Base-by-base conservation (phyloP, 1,284 basidiomycete genomes). In the Puccinia triticina region DNA sequence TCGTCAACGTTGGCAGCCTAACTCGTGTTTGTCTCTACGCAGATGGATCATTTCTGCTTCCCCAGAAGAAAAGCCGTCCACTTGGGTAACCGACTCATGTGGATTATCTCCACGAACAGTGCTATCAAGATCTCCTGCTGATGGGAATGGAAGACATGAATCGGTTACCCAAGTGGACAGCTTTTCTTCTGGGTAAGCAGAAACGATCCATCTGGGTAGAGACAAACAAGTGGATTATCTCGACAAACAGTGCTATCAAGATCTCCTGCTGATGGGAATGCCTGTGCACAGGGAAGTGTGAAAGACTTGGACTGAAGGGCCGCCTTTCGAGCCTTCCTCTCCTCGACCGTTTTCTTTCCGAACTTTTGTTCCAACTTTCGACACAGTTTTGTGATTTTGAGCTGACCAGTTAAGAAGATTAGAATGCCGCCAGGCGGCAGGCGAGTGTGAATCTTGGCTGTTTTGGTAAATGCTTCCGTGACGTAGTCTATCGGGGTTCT, bases 401-500 rank as follows among this genome's bases (percentile, higher is more conserved):
- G 90, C 87, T 93, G 92, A n/a, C 92, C 92, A 0, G 92, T 93
- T 84, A 93, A 88, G 87, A 93, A 93, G 50, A 93, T 90, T 61
- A 93, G 88, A 23, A 93, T 90, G 0, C 92, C 92, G 2, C 92
- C 92, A 0, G 90, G 89, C 0, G 92, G 92, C 7, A 93, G 87
- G 7, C 92, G 89, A 8, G 91, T 88, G 85, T 93, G 92, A 82
- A 93, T 92, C 87, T 93, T 97, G 84, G 90, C 89, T 1, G 94
- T 90, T 88, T 99, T 99, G 86, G 92, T 94, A 85, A 95, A 91
- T 0, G 95, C 93, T 87, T 98, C 95, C 4, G 90, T 90, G 66
- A 98, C 91, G 86, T 99, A 99, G 87, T 99, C 94, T 16, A 92
- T 89, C 0, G 89, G 88, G 0, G 97, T 99, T 67, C 92, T 90